These are phyloP conservation scores for Geotrichum histeridarum DNA, from an alignment of 1,139 yeast genomes.

Conservation along the genomic window DNA sequence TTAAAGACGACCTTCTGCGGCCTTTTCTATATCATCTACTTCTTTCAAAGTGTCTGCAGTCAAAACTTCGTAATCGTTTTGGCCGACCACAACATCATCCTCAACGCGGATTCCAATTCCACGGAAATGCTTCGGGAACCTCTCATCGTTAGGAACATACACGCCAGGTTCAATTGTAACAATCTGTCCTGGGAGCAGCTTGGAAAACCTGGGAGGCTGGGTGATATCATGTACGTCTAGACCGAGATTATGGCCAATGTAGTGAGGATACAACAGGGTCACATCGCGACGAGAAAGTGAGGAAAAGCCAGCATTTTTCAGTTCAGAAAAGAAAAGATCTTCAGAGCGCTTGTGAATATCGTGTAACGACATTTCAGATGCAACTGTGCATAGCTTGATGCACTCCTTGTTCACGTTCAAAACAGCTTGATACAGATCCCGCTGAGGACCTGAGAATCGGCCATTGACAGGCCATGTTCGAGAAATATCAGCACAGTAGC, in stretches of 20 bases:
- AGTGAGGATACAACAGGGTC: constrained; percentile 74
- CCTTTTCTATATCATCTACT: constrained; percentile 64
- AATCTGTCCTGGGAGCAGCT: constrained; percentile 43
- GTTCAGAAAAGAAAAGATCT: constrained; percentile 52
- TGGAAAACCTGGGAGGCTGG: constrained; percentile 47
- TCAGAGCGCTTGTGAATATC: constrained; percentile 74
- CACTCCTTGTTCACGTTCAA: constrained; percentile 75
- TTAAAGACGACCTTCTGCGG: constrained; percentile 19
- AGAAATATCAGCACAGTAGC: constrained; percentile 93
- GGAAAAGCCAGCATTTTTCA: constrained; percentile 56
- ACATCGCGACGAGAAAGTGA: constrained; percentile 26
- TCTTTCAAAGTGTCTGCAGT: constrained; percentile 85
- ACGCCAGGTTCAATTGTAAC: constrained; percentile 94
- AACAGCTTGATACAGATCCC: constrained; percentile 83
- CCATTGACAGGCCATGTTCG: constrained; percentile 90
- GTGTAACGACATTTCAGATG: constrained; percentile 53
- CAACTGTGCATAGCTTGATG: constrained; percentile 59
- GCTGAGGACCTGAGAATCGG: constrained; percentile 70
- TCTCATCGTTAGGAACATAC: constrained; percentile 64
- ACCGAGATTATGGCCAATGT: constrained; percentile 92
- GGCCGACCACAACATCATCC: constrained; percentile 81
- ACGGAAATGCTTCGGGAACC: constrained; percentile 74
- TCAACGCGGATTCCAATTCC: constrained; percentile 94
- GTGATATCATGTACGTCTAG: constrained; percentile 81
- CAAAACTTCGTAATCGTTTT: constrained; percentile 52